phyloP scores from a whole-genome alignment of 2,329 filamentous ascomycete genomes.

The Didymella lethalis region DNA sequence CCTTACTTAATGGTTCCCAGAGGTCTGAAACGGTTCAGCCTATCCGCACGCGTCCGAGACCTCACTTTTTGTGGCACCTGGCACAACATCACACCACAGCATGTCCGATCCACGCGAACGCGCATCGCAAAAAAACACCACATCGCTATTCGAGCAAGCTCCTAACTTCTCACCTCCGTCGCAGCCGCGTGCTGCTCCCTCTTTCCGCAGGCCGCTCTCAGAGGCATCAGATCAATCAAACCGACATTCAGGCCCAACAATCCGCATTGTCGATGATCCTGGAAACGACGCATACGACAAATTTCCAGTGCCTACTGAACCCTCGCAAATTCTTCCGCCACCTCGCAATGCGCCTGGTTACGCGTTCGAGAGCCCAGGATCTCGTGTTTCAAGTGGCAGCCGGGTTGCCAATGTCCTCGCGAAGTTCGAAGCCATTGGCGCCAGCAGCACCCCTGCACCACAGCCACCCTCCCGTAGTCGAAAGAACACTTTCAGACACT shows the following conservation, averaged over 20 bases:
- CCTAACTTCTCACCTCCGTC: conserved; percentile 43
- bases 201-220: conserved; percentile 48
- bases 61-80: conserved; percentile 34
- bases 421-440: conserved; percentile 41
- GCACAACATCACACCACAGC: conserved; percentile 32
- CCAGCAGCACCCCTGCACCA: conserved; percentile 44
- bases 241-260: conserved; percentile 49
- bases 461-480: conserved; percentile 42
- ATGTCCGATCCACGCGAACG: conserved; percentile 43
- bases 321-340: conserved; percentile 51
- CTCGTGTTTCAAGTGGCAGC: conserved; percentile 51
- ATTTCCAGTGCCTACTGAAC: conserved; percentile 50
- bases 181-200: conserved; percentile 40
- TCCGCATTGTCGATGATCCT: conserved; percentile 52
- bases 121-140: conserved; percentile 37
- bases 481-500: conserved; percentile 48
- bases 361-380: conserved; percentile 49
- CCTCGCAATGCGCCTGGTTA: conserved; percentile 50
- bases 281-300: conserved; percentile 49
- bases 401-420: conserved; percentile 50
- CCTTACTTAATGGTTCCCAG: conserved; percentile 43
- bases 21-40: conserved; percentile 24
- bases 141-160: conserved; percentile 39
- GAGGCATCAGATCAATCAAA: conserved; percentile 51
- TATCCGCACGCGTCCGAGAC: conserved; percentile 33